Base-by-base conservation (phyloP, 768 basidiomycete genomes). In the Sarcodon sp. region DNA sequence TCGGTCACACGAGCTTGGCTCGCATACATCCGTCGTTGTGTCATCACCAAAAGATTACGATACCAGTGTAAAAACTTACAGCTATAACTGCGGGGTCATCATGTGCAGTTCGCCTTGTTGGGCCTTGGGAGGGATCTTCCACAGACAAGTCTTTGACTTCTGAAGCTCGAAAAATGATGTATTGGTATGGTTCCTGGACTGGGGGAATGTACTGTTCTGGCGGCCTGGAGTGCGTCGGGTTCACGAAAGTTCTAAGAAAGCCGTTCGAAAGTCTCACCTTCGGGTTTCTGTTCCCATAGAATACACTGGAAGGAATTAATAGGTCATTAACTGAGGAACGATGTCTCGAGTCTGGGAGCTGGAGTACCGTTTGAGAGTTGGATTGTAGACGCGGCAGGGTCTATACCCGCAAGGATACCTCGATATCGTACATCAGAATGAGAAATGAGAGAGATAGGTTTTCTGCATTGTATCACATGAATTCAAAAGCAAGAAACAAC, bases 391-490 rank as follows among this genome's bases (percentile, higher is more conserved):
- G 83, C 83, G 52, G 69, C 75, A 33, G 88, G 83, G 67, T 90
- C 87, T 58, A 92, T 89, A 35, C 86, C 87, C 44, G 85, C 85
- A 43, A 92, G 71, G 52, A 87, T 88, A 51, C 88, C 88, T 53
- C 86, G 75, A 67, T 91, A 92, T 48, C 89, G 83, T 51, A 91
- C 85, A 76, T 89, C 89, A 45, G 86, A 87, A 63, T 88, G 85
- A 50, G 88, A 90, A 62, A 88, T 83, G 59, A 92, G 80, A 49
- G 88, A 88, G 50, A 92, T 91, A 8, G 84, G 77, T 73, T 88
- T 88, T 62, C 87, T 87, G 64, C 10, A 16, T 32, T n/a, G 44
- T 46, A 32, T 4, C 2, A 27, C 21, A 27, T 27, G 4, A 27
- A 27, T 27, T 18, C 18, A 38, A 27, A 8, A 41, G n/a, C 15